Percentiles rank a stretch among this genome's conserved stretches.
Conservation (phyloP, 2,329 filamentous ascomycete species). For the Proliferodiscus dingleyae region DNA sequence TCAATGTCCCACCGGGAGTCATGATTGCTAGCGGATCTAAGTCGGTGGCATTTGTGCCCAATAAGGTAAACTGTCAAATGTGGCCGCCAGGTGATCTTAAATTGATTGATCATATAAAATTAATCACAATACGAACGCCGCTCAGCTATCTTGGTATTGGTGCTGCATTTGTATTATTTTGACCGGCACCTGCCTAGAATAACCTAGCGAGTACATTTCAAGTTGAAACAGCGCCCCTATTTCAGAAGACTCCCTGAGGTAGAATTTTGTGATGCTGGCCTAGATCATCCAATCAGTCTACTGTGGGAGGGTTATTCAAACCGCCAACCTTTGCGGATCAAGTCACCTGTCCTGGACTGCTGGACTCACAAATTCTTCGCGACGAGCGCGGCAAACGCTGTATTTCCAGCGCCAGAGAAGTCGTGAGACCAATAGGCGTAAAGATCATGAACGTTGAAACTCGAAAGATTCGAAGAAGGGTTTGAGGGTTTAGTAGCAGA, state of each 20-base stretch:
- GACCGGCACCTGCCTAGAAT: neutral
- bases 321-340: no score
- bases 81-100: neutral
- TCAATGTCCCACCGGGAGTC: neutral
- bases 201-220: neutral
- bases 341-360: no score
- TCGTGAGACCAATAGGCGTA: constrained; percentile 9
- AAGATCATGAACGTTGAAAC: constrained; percentile 12
- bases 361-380: constrained; percentile 3
- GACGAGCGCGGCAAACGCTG: constrained; percentile 8
- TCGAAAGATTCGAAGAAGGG: constrained; percentile 1
- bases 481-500: constrained; percentile 3
- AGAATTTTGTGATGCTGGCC: neutral
- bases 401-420: constrained; percentile 9
- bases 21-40: neutral
- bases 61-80: neutral
- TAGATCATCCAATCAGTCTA: neutral
- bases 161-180: neutral
- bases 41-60: neutral
- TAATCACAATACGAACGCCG: neutral
- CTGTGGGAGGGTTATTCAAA: no score
- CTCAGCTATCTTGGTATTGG: neutral
- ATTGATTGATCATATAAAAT: neutral
- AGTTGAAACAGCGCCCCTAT: neutral
- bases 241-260: neutral